phyloP scores from a whole-genome alignment of 1,284 basidiomycete species.

The Sanghuangporus sanghuang region DNA sequence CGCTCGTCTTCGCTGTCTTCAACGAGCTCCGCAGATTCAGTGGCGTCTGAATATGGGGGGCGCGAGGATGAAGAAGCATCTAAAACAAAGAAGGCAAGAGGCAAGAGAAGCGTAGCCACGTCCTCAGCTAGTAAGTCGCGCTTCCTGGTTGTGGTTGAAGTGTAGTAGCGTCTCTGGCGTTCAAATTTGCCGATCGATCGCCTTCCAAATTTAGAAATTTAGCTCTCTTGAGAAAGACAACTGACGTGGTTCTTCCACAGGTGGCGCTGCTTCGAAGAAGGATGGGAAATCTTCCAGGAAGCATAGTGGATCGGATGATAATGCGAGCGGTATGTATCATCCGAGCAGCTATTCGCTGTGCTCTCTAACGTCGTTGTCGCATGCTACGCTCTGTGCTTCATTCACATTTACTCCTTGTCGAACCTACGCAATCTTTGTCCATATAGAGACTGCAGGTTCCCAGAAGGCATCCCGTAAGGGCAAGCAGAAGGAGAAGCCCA shows the following conservation, averaged over 20 bases:
- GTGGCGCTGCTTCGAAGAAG: conserved; percentile 2
- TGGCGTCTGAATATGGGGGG: conserved; percentile 36
- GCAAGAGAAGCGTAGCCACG: conserved; percentile 32
- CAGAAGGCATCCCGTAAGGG: conserved; percentile 23
- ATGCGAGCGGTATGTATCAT: background rate
- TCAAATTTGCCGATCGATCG: conserved; percentile 14
- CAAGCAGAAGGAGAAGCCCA: conserved; percentile 41
- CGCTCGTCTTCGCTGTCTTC: conserved; percentile 20
- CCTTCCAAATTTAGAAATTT: background rate
- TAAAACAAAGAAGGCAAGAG: conserved; percentile 38
- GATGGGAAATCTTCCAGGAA: conserved; percentile 9
- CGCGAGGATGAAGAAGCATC: conserved; percentile 27
- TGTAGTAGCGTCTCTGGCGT: conserved; percentile 30
- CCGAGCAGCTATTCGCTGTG: background rate
- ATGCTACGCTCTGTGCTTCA: background rate
- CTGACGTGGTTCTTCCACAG: background rate
- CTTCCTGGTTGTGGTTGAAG: background rate
- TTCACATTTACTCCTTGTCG: background rate
- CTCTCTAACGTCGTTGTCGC: background rate
- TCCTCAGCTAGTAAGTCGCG: conserved; percentile 27
- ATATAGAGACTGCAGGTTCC: background rate
- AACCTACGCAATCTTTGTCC: background rate
- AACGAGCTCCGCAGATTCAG: conserved; percentile 27
- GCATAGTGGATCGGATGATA: conserved; percentile 10
- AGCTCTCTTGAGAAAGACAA: background rate